Conservation (phyloP, 2,329 filamentous ascomycete genomes). For the Ilyonectria sp. region DNA sequence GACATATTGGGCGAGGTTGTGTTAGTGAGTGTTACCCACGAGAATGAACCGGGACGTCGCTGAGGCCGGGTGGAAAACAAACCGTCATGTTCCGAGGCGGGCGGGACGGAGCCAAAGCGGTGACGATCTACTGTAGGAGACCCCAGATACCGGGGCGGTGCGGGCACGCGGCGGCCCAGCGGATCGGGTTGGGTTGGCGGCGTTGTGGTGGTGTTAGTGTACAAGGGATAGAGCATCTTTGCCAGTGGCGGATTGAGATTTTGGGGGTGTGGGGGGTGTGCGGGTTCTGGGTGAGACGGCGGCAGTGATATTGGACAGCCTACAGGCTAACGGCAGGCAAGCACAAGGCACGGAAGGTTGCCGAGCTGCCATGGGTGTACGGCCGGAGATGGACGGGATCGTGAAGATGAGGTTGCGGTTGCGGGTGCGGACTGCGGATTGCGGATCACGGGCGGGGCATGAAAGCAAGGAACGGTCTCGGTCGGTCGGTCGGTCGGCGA, state of each 20-base stretch:
- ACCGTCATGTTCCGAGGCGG: conserved; percentile 27
- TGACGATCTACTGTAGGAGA: conserved; percentile 35
- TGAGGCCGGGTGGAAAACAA: conserved; percentile 10
- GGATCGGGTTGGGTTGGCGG: conserved; percentile 42
- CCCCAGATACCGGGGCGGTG: conserved; percentile 30
- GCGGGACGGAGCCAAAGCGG: conserved; percentile 36
- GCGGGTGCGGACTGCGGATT: conserved; percentile 7
- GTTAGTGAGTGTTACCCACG: conserved; percentile 26
- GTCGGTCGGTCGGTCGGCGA: conserved; percentile 17
- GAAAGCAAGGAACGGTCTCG: conserved; percentile 18
- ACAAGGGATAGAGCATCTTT: conserved; percentile 1
- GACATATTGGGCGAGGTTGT: conserved; percentile 24
- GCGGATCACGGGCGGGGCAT: conserved; percentile 15
- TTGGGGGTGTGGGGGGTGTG: conserved; percentile 14
- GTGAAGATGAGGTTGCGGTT: conserved; percentile 18
- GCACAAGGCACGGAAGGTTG: conserved; percentile 44
- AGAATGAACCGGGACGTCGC: conserved; percentile 28
- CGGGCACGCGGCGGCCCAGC: conserved; percentile 44
- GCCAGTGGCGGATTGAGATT: neutral
- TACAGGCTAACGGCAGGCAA: conserved; percentile 28
- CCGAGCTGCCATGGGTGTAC: conserved; percentile 37
- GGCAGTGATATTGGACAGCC: conserved; percentile 30
- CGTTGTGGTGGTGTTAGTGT: conserved; percentile 7
- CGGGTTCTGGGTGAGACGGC: conserved; percentile 20
- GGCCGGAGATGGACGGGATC: conserved; percentile 47